phyloP scores from a whole-genome alignment of 148 eudicot species.

The Rhododendron mucronatum region DNA sequence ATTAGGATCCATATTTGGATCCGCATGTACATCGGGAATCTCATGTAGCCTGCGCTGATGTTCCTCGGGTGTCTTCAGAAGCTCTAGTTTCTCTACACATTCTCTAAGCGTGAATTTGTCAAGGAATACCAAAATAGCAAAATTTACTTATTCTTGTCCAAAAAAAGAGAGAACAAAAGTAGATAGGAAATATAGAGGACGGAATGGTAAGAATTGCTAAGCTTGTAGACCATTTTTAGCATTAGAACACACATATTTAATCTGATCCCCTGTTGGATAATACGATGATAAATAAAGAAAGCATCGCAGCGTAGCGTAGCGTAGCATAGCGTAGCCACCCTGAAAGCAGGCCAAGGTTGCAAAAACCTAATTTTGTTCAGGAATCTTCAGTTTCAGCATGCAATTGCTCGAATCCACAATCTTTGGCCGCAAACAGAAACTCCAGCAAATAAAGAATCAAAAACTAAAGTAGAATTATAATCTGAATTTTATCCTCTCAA shows the following conservation, averaged over 20 bases:
- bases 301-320: neutral
- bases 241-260: neutral
- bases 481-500: neutral
- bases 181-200: neutral
- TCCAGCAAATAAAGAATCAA: neutral
- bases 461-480: neutral
- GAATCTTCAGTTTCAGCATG: neutral
- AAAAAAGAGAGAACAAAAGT: neutral
- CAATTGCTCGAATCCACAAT: neutral
- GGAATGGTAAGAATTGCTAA: neutral
- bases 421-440: neutral
- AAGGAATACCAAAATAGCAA: constrained; percentile 37
- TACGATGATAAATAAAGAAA: neutral
- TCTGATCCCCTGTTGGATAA: neutral
- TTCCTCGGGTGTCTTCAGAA: constrained; percentile 77
- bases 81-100: constrained; percentile 68
- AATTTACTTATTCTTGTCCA: neutral
- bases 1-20: constrained; percentile 84
- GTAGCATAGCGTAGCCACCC: neutral
- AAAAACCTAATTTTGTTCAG: neutral
- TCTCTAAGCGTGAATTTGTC: constrained; percentile 84
- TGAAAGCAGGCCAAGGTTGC: neutral
- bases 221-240: neutral
- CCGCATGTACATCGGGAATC: constrained; percentile 73
- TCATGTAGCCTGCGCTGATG: constrained; percentile 59